phyloP scores from a whole-genome alignment of 2,329 filamentous ascomycete genomes.

The Leptosphaerulina australis region DNA sequence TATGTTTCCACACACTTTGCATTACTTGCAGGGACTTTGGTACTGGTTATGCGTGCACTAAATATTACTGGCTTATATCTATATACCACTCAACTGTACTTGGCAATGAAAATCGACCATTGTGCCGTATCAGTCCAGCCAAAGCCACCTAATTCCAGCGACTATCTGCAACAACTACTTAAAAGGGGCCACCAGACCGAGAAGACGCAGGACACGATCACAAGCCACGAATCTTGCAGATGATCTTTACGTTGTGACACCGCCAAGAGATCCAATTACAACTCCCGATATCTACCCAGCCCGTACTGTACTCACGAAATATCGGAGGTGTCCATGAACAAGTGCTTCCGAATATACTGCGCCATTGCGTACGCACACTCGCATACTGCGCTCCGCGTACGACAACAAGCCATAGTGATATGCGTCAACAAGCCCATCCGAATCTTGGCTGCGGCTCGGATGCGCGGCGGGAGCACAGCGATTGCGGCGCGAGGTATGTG shows the following conservation, averaged over 20 bases:
- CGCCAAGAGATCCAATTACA: background rate
- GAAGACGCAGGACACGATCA: background rate
- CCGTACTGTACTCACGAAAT: background rate
- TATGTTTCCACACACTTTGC: background rate
- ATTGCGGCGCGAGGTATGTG: constrained; percentile 4
- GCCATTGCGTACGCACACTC: constrained; percentile 9
- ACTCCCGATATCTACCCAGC: background rate
- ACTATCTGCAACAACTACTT: background rate
- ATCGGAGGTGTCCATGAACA: background rate
- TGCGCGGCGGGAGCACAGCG: constrained; percentile 6
- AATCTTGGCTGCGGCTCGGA: constrained; percentile 13
- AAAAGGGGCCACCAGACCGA: background rate
- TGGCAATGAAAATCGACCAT: background rate
- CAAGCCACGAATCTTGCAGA: background rate
- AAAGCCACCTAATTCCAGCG: background rate
- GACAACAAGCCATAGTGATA: background rate
- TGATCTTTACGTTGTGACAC: background rate
- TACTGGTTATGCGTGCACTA: background rate
- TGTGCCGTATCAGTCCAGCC: background rate
- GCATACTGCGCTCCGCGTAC: constrained; percentile 13
- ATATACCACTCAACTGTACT: background rate
- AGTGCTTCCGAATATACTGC: background rate
- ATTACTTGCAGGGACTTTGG: constrained; percentile 4
- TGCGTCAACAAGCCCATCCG: background rate
- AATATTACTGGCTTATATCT: background rate